phyloP scores from a whole-genome alignment of 192 early-diverging fungal genomes.

The Mortierella claussenii region DNA sequence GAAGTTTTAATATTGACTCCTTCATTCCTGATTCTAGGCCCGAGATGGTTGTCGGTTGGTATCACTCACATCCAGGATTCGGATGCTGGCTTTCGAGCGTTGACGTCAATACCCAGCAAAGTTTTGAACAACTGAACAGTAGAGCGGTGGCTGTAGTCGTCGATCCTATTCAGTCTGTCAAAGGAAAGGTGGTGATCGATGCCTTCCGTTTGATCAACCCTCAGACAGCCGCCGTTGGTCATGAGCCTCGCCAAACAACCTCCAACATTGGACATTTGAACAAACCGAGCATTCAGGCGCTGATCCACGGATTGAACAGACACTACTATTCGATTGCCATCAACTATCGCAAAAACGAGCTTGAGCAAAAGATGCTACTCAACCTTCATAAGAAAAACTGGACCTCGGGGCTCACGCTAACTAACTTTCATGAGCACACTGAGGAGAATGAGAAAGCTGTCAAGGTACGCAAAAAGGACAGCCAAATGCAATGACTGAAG shows the following conservation, averaged over 20 bases:
- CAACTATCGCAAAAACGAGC: conserved; percentile 99
- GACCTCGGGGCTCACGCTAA: conserved; percentile 92
- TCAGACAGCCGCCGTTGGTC: conserved; percentile 81
- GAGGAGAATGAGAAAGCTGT: conserved; percentile 86
- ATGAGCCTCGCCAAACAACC: conserved; percentile 98
- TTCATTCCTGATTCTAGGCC: conserved; percentile 63
- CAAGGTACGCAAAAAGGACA: conserved; percentile 69
- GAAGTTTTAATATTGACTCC: no score
- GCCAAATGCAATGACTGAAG: no score
- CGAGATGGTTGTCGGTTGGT: conserved; percentile 99
- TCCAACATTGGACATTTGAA: conserved; percentile 98
- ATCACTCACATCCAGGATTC: conserved; percentile 99
- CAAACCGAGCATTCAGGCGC: conserved; percentile 96
- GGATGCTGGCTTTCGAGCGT: conserved; percentile 99
- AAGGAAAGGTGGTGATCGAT: conserved; percentile 99
- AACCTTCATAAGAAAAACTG: conserved; percentile 99
- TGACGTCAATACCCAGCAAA: conserved; percentile 99
- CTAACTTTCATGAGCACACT: conserved; percentile 86
- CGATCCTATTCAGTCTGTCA: conserved; percentile 99
- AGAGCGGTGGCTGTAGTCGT: conserved; percentile 98
- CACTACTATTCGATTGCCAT: conserved; percentile 99
- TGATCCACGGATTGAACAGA: conserved; percentile 97
- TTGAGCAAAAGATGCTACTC: conserved; percentile 99
- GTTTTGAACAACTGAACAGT: conserved; percentile 93
- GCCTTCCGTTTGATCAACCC: conserved; percentile 98